Conservation (phyloP, 805 yeast species). For the Starmerella sp. region DNA sequence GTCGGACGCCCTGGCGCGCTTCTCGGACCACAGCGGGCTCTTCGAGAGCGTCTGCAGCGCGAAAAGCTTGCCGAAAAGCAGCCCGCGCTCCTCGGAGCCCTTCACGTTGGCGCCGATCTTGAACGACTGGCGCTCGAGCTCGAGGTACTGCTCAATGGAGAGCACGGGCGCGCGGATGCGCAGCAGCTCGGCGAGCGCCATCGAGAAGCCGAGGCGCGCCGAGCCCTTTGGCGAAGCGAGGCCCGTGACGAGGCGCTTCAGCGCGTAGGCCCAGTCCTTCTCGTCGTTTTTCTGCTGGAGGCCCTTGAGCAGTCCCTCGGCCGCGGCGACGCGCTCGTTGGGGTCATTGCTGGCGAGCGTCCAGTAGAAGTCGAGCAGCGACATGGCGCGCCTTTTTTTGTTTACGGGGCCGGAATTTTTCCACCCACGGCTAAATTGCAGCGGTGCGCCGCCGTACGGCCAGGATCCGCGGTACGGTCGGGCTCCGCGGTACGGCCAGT, state of each 20-base stretch:
- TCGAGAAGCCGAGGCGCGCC: constrained; percentile 78
- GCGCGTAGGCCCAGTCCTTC: constrained; percentile 71
- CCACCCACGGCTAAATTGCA: not conserved
- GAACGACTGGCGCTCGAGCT: constrained; percentile 31
- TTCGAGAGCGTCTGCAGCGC: constrained; percentile 69
- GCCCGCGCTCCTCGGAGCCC: constrained; percentile 74
- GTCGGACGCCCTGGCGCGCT: constrained; percentile 25
- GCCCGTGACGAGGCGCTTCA: constrained; percentile 69
- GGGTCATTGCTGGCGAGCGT: constrained; percentile 65
- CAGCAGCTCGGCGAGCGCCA: constrained; percentile 62
- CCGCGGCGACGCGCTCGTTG: constrained; percentile 60
- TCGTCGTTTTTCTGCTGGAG: constrained; percentile 32
- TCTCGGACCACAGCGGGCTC: constrained; percentile 32
- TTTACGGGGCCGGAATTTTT: not conserved
- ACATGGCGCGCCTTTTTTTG: constrained; percentile 12
- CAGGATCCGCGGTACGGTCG: no score
- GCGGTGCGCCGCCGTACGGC: no score
- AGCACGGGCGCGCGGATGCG: constrained; percentile 27
- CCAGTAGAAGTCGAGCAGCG: constrained; percentile 54
- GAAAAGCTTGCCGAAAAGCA: constrained; percentile 71
- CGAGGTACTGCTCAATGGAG: constrained; percentile 33
- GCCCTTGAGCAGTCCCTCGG: constrained; percentile 52
- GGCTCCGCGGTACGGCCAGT: not conserved
- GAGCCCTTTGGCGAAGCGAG: constrained; percentile 69
- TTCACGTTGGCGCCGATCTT: constrained; percentile 38